A percentile compares a stretch with the other conserved stretches of the same genome.
Evolutionary conservation across 768 basidiomycete genomes (phyloP).

Genomic region (Suillus occidentalis): DNA sequence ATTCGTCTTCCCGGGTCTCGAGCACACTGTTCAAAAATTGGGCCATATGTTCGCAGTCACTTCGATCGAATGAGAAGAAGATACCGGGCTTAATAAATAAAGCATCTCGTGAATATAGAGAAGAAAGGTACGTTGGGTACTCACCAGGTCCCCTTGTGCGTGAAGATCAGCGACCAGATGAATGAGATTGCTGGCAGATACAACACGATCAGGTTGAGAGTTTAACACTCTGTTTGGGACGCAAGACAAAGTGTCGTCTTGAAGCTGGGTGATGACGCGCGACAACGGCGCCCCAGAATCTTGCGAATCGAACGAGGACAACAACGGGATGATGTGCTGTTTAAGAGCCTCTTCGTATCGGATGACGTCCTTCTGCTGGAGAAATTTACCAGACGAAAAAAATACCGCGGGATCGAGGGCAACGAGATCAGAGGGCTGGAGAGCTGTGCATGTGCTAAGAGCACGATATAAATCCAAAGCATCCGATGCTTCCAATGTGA

Average conservation of each 20-base stretch:
- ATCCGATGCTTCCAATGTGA: slow-evolving; percentile 63
- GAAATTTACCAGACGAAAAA: slow-evolving; percentile 40
- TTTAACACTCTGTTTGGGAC: slow-evolving; percentile 29
- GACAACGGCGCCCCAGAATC: slow-evolving; percentile 34
- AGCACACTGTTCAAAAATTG: slow-evolving; percentile 37
- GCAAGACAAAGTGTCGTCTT: slow-evolving; percentile 36
- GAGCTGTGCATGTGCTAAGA: slow-evolving; percentile 30
- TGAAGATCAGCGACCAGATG: slow-evolving; percentile 59
- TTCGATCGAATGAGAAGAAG: slow-evolving; percentile 65
- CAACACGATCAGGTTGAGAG: slow-evolving; percentile 27
- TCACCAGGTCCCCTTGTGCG: slow-evolving; percentile 50
- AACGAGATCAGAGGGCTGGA: slow-evolving; percentile 22
- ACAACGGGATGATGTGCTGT: slow-evolving; percentile 36
- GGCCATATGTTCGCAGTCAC: slow-evolving; percentile 57
- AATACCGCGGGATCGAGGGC: slow-evolving; percentile 43
- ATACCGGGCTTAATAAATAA: slow-evolving; percentile 52
- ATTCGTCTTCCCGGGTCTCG: slow-evolving; percentile 44
- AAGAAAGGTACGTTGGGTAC: slow-evolving; percentile 21
- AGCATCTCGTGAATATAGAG: not conserved
- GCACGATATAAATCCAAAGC: slow-evolving; percentile 52
- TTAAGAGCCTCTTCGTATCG: slow-evolving; percentile 58
- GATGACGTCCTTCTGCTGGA: slow-evolving; percentile 62
- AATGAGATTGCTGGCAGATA: slow-evolving; percentile 47
- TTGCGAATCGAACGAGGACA: slow-evolving; percentile 37
- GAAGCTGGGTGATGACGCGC: slow-evolving; percentile 40